Evolutionary conservation across 495 filamentous ascomycete species (phyloP), one percentile per base, ranked within the genome.

Genomic region (Aspergillus ellipticus): DNA sequence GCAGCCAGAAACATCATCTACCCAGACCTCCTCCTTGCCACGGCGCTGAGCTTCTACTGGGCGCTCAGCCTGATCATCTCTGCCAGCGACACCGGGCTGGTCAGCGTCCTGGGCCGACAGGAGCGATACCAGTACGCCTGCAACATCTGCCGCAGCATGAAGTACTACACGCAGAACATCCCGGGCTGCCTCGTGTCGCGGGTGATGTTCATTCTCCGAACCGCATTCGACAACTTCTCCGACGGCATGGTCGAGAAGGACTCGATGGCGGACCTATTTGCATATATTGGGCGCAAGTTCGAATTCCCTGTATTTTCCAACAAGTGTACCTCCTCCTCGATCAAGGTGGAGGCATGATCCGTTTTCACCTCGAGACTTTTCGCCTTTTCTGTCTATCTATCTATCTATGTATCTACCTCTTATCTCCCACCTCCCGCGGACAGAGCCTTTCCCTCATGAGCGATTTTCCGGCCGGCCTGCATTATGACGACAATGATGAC

Each of bases 121-220:
- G 62, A 67, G 22, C 65, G 65, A 41, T 67, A 67, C 49, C 54
- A 61, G 26, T 59, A 57, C 31, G 65, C 59, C 21, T 64, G 63
- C 39, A 59, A 67, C 33, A 67, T 67, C 43, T 65, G 62, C 37
- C 65, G 65, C 20, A 67, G 65, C 48, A 65, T 67, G 65, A 62
- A 56, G 48, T 67, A 63, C 55, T 67, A 67, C 37, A 48, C 65
- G 42, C 46, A 51, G 16, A 56, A 55, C 20, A 59, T 64, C 19
- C 62, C 65, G 6, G 65, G 65, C 7, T 65, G 42, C 31, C 51
- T 67, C 10, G 57, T 64, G 6, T 67, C 65, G 10, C 62, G 65
- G n/a, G 57, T 65, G 26, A 67, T 67, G 62, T 67, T 67, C 21
- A 57, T 63, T 4, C 56, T 67, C 22, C 62, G 62, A 4, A 57